These are phyloP conservation scores for Microbotryum silenes-acaulis DNA, from an alignment of 1,284 basidiomycete genomes.

Conservation along the genomic window DNA sequence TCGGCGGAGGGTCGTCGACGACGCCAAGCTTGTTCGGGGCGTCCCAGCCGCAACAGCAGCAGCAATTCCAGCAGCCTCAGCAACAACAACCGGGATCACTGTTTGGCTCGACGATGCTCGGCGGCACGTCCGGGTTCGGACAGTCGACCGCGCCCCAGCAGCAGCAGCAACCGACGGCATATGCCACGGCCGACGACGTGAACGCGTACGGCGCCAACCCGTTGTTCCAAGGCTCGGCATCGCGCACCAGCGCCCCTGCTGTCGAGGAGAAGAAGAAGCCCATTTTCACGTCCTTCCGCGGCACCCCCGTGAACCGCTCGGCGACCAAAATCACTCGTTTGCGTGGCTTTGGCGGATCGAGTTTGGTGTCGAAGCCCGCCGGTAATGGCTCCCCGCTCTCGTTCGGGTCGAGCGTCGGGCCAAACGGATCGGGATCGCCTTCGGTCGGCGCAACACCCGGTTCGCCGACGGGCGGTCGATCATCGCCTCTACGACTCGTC, in stretches of 20 bases:
- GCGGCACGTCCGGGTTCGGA: constrained; percentile 26
- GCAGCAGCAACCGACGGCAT: constrained; percentile 42
- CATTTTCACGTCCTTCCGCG: constrained; percentile 41
- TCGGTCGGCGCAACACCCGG: constrained; percentile 29
- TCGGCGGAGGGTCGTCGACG: constrained; percentile 36
- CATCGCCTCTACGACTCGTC: constrained; percentile 31
- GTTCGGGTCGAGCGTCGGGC: constrained; percentile 29
- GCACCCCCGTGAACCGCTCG: constrained; percentile 34
- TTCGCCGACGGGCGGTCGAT: constrained; percentile 1
- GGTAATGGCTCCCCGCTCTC: constrained; percentile 11
- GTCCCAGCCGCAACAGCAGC: constrained; percentile 22
- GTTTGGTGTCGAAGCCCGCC: constrained; percentile 24
- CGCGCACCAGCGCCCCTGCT: constrained; percentile 36
- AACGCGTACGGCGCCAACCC: constrained; percentile 75
- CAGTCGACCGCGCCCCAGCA: constrained; percentile 25
- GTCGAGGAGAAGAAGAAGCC: constrained; percentile 45
- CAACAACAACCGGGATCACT: constrained; percentile 19
- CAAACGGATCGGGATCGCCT: constrained; percentile 28
- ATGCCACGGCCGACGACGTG: constrained; percentile 79
- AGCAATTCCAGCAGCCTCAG: constrained; percentile 10
- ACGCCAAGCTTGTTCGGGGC: constrained; percentile 34
- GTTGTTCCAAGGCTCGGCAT: constrained; percentile 43
- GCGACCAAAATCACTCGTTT: constrained; percentile 45
- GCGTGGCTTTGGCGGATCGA: constrained; percentile 43
- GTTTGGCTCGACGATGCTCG: constrained; percentile 22